Percentiles rank a stretch among this genome's conserved stretches.
Conservation (phyloP, 176 grass and related monocot genomes). For the Carex cristatella region DNA sequence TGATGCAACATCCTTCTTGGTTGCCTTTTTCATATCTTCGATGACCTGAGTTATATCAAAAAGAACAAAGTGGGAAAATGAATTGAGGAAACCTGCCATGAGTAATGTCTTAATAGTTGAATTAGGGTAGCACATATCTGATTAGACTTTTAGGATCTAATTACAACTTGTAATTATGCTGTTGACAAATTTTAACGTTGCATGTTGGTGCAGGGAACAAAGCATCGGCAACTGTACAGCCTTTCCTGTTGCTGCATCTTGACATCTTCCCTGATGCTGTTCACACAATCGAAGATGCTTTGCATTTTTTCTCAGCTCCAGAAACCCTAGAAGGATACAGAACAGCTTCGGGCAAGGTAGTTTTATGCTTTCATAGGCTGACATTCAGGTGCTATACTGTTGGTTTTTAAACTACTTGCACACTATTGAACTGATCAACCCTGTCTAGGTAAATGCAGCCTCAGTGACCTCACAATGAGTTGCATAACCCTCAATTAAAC, state of each 20-base stretch:
- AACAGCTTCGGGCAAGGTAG: constrained; percentile 82
- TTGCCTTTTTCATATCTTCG: too few species aligned
- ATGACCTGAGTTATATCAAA: too few species aligned
- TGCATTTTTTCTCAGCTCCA: constrained; percentile 61
- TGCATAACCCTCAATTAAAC: neutral
- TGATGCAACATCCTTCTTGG: too few species aligned
- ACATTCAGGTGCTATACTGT: neutral
- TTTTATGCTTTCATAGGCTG: constrained; percentile 6
- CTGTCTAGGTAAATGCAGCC: neutral
- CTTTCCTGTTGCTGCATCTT: constrained; percentile 90
- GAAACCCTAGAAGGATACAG: constrained; percentile 96
- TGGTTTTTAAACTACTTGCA: neutral
- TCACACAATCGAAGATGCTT: constrained; percentile 66
- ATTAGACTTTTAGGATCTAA: neutral
- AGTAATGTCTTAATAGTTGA: neutral
- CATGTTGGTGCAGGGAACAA: constrained; percentile 63
- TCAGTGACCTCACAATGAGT: too few species aligned
- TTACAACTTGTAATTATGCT: neutral
- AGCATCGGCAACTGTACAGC: constrained; percentile 72
- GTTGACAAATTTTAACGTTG: neutral
- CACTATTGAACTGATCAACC: neutral
- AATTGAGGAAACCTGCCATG: neutral
- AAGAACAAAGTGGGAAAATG: neutral
- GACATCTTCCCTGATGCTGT: constrained; percentile 82
- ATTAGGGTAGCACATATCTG: neutral